Conservation (phyloP, 2,329 filamentous ascomycete genomes). For the Sporothrix dimorphospora region DNA sequence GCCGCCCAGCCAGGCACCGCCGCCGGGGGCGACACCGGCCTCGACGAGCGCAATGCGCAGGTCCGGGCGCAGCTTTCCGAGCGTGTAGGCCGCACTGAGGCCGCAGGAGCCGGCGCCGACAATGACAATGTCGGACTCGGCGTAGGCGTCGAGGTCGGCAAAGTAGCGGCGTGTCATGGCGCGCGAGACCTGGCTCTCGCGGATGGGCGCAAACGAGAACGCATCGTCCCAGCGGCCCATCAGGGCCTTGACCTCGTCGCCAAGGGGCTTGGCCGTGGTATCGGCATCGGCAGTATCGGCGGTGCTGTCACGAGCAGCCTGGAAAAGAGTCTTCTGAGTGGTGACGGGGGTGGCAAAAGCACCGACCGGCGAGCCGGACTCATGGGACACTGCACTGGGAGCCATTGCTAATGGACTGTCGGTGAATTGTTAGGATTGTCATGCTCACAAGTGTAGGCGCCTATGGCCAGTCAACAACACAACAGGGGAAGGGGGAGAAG, state of each 20-base stretch:
- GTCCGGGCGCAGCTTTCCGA: conserved; percentile 82
- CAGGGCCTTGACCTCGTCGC: conserved; percentile 39
- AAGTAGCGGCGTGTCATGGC: conserved; percentile 96
- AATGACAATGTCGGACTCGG: conserved; percentile 93
- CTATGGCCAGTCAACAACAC: neutral
- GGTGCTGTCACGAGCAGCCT: conserved; percentile 35
- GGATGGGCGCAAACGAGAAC: conserved; percentile 84
- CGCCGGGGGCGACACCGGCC: conserved; percentile 82
- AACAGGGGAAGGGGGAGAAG: conserved; percentile 53
- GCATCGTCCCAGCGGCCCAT: conserved; percentile 78
- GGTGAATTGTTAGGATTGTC: conserved; percentile 37
- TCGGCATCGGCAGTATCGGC: neutral
- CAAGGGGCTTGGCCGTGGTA: conserved; percentile 34
- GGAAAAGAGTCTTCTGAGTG: conserved; percentile 49
- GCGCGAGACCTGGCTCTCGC: conserved; percentile 88
- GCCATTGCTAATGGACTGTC: conserved; percentile 63
- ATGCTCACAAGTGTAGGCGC: neutral
- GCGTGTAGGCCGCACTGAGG: conserved; percentile 75
- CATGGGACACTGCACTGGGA: conserved; percentile 61
- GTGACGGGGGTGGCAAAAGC: conserved; percentile 51
- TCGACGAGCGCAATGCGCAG: conserved; percentile 91
- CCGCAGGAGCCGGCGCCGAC: conserved; percentile 89
- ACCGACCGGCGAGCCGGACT: neutral
- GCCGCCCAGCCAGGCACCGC: conserved; percentile 89
- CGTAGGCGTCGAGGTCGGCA: conserved; percentile 81